Base-by-base conservation (phyloP, 305 asterid genomes). In the Nicotiana rustica region DNA sequence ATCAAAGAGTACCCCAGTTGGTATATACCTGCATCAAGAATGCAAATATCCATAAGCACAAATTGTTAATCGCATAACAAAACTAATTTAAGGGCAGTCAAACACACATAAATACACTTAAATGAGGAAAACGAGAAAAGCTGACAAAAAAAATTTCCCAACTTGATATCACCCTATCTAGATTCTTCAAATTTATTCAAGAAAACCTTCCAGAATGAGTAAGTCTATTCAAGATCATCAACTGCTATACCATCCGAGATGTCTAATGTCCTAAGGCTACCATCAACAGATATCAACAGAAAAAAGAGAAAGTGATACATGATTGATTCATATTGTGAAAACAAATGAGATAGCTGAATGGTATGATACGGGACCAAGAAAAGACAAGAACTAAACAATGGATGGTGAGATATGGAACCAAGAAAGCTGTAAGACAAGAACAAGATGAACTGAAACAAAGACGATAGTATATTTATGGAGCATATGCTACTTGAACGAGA, bases 1-100 rank as follows among this genome's bases (percentile, higher is more conserved):
- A 88, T 96, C 99, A 89, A 90, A 96, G 52, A 96, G 97, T 41
- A 92, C 95, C 82, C 99, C 99, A 4, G 95, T 94, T 38, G 98
- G 99, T 79, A 93, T 86, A 85, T 94, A 91, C 99, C 99, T 94
- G 92, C 56, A 84, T 87, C 67, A 82, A 71, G 79, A 55, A 68
- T 56, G 64, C 67, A 19, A 77, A 83, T 78, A 81, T 82, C 67
- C 84, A 77, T 77, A 33, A 70, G 81, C 60, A 82, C 64, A 82
- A 82, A 62, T 21, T 49, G 36, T 25, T 75, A 14, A 49, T 25
- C 2, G 8, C 47, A 52, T 52, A 14, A 21, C 61, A 47, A 44
- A 71, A 71, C 61, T 44, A 47, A 71, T 10, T 12, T 73, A 25
- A 14, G 79, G 64, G 36, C 15, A 52, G 9, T 2, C 79, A 75